phyloP scores from a whole-genome alignment of 306 rosid species.

The Echinosophora koreensis region DNA sequence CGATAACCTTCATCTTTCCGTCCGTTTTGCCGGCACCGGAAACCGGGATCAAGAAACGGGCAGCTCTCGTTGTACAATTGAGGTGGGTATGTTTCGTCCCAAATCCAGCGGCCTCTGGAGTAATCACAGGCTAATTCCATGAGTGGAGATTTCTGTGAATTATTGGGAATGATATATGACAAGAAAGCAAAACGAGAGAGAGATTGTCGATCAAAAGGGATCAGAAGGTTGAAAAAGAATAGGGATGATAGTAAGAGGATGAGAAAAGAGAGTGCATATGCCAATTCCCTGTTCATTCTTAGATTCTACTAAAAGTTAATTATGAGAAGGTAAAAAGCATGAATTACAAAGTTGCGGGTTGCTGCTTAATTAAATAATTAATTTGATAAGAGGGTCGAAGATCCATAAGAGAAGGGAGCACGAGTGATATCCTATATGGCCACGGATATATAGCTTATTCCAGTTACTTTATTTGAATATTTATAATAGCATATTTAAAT shows the following conservation, averaged over 20 bases:
- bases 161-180: conserved; percentile 34
- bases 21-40: conserved; percentile 75
- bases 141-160: conserved; percentile 24
- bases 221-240: conserved; percentile 43
- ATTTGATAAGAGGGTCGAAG: conserved; percentile 44
- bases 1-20: conserved; percentile 62
- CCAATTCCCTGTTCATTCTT: conserved; percentile 57
- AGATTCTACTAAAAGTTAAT: not conserved
- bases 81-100: conserved; percentile 48
- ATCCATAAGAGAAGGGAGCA: conserved; percentile 60
- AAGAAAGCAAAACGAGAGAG: conserved; percentile 52
- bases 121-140: conserved; percentile 53
- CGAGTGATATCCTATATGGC: not conserved
- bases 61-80: conserved; percentile 69
- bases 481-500: no score
- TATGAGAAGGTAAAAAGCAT: conserved; percentile 24
- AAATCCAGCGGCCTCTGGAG: conserved; percentile 78
- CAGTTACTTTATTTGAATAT: no score
- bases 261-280: conserved; percentile 54
- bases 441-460: no score
- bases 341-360: conserved; percentile 17
- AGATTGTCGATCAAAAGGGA: conserved; percentile 53
- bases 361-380: conserved; percentile 7
- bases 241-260: conserved; percentile 50
- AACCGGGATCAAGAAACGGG: conserved; percentile 88